Evolutionary conservation across 1,284 basidiomycete species (phyloP).

Genomic region (Cryptococcus sp.): DNA sequence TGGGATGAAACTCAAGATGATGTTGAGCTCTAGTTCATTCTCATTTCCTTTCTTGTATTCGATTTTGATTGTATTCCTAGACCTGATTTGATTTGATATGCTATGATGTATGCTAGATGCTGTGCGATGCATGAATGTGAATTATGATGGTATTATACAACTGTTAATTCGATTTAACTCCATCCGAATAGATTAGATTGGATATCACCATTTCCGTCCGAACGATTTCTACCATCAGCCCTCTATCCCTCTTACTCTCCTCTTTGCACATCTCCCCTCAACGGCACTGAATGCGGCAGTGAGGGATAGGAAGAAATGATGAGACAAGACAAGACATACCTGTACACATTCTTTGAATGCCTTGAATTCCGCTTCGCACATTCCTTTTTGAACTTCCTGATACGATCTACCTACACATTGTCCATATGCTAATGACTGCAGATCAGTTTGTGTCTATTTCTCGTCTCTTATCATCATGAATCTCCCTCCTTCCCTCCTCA

Average conservation of each 20-base stretch:
- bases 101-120: too few species aligned
- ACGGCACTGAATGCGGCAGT: background rate
- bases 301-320: background rate
- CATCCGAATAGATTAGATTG: too few species aligned
- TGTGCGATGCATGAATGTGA: too few species aligned
- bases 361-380: slow-evolving; percentile 49
- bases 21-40: background rate
- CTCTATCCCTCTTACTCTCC: background rate
- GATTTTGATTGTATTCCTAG: too few species aligned
- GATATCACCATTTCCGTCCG: slow-evolving; percentile 37
- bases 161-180: too few species aligned
- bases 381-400: slow-evolving; percentile 47
- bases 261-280: background rate
- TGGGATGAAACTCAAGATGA: background rate
- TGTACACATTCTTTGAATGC: slow-evolving; percentile 51
- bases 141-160: too few species aligned
- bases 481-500: too few species aligned
- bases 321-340: slow-evolving; percentile 23
- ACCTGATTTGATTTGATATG: too few species aligned
- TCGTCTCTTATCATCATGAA: too few species aligned
- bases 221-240: slow-evolving; percentile 32
- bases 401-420: slow-evolving; percentile 49
- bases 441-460: background rate
- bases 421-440: slow-evolving; percentile 49
- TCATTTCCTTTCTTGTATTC: too few species aligned